Percentiles rank a stretch among this genome's conserved stretches.
phyloP scores from a whole-genome alignment of 2,329 filamentous ascomycete genomes.

The Apiospora pterosperma region DNA sequence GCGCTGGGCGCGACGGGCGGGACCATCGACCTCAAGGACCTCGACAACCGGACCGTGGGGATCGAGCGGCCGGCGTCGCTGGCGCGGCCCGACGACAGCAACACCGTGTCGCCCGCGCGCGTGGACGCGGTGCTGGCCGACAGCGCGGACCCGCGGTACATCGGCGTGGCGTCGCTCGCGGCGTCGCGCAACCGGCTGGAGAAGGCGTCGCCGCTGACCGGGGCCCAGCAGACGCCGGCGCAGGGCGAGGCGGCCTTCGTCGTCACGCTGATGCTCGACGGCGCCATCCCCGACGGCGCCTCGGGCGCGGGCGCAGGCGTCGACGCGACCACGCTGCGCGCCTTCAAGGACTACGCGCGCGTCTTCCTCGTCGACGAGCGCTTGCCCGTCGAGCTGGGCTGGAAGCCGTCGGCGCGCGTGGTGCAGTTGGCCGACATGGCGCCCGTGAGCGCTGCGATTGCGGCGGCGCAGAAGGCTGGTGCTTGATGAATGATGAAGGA shows the following conservation, averaged over 20 bases:
- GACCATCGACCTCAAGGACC: not conserved
- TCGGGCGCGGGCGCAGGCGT: not conserved
- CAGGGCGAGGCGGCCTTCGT: slow-evolving; percentile 3
- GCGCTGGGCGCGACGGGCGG: not conserved
- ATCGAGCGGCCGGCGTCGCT: not conserved
- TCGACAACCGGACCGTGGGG: not conserved
- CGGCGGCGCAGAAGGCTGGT: not conserved
- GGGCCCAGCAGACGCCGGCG: not conserved
- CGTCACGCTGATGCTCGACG: not conserved
- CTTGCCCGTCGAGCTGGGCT: slow-evolving; percentile 2
- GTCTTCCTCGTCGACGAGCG: not conserved
- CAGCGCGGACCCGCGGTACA: not conserved
- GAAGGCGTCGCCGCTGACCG: not conserved
- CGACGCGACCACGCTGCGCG: not conserved
- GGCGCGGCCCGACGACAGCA: slow-evolving; percentile 2
- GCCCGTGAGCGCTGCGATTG: not conserved
- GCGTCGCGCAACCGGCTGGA: not conserved
- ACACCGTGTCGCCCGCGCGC: not conserved
- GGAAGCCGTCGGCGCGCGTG: not conserved
- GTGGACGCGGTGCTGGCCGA: not conserved
- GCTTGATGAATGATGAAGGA: not conserved
- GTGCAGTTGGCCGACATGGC: not conserved
- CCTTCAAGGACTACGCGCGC: slow-evolving; percentile 2
- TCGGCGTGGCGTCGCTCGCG: not conserved
- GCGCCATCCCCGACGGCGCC: not conserved